Conservation (phyloP, 495 filamentous ascomycete species). For the Chlorociboria aeruginascens region DNA sequence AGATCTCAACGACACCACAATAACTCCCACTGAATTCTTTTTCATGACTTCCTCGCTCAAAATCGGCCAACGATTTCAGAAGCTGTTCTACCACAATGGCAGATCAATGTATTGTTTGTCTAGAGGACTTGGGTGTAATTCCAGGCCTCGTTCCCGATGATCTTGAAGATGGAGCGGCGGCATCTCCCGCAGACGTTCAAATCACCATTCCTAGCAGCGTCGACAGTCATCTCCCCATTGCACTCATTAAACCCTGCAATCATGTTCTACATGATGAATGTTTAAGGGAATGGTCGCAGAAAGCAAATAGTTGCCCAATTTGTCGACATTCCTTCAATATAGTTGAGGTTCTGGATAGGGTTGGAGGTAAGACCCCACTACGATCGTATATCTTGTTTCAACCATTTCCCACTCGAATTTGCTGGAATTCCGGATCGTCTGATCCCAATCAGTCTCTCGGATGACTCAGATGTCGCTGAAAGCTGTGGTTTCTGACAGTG, state of each 20-base stretch:
- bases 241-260: constrained; percentile 53
- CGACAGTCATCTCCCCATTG: constrained; percentile 27
- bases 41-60: constrained; percentile 26
- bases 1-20: constrained; percentile 4
- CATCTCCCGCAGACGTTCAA: constrained; percentile 24
- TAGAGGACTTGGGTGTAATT: constrained; percentile 68
- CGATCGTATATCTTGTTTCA: background rate
- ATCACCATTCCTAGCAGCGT: constrained; percentile 18
- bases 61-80: constrained; percentile 3
- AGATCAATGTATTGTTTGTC: constrained; percentile 93
- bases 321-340: constrained; percentile 84
- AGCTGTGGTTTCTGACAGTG: background rate
- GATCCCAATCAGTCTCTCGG: background rate
- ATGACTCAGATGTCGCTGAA: background rate
- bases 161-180: constrained; percentile 31
- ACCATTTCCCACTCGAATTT: background rate
- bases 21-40: constrained; percentile 13
- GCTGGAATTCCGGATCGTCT: background rate
- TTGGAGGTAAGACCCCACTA: constrained; percentile 53
- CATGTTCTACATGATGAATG: constrained; percentile 89
- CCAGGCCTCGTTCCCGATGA: constrained; percentile 14
- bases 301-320: constrained; percentile 95
- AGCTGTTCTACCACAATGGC: constrained; percentile 44
- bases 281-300: constrained; percentile 82
- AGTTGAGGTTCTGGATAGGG: constrained; percentile 66